Base-by-base conservation (phyloP, 805 yeast genomes). In the Priceomyces carsonii region DNA sequence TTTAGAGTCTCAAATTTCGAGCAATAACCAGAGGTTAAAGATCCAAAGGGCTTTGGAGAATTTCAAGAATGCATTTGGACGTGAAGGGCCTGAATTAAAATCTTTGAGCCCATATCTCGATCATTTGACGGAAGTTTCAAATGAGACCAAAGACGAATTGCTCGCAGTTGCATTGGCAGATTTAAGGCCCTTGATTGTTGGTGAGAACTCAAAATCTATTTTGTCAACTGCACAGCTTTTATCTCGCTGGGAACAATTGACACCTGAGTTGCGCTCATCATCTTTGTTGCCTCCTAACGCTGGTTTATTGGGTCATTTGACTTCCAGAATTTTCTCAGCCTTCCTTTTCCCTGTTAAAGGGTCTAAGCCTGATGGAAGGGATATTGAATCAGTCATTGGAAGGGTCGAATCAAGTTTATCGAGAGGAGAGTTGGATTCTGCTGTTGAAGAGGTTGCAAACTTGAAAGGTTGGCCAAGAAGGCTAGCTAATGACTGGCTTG, bases 251-350 rank as follows among this genome's bases (percentile, higher is more conserved):
- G 77, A 80, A 45, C 66, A 81, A 35, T 72, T 93, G 40, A 81
- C 75, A 15, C 93, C 95, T 10, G 95, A 91, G 64, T 77, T 93
- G 55, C 82, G 95, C 61, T 79, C 88, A 19, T 90, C 95, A 6
- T 80, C 96, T 4, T 67, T 93, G 49, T 76, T 90, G 43, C 97
- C 98, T 36, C 95, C 95, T 49, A 86, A 91, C 54, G 95, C 99
- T 17, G 99, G 99, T 54, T 75, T 93, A 36, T 76, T 91, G 50
- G 98, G 96, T 19, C 96, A 93, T 61, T 59, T 89, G 27, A 75
- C 95, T 5, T 90, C 98, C 12, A 71, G 74, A 46, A 37, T 88
- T 6, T 85, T 90, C 56, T 83, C 95, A 22, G 77, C 75, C 49
- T 72, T 90, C 42, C 73, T 91, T 51, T 73, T 87, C 51, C 72